These are phyloP conservation scores for Bromus sterilis DNA, from an alignment of 176 grass and related monocot genomes.

Conservation along the genomic window DNA sequence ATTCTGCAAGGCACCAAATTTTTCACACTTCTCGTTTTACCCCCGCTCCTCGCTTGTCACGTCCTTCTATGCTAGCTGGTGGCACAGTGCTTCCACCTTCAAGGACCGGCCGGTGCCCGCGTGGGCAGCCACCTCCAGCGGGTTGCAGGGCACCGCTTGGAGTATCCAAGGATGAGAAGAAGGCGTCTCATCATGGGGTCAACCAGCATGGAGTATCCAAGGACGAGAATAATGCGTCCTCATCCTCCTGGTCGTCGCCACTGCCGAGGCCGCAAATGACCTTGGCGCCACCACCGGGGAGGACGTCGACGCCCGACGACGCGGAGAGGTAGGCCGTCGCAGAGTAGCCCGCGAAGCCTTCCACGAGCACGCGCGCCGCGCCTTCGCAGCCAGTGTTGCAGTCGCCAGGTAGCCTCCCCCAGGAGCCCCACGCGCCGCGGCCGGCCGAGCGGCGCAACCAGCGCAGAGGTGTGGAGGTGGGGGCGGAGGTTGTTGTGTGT, in stretches of 20 bases:
- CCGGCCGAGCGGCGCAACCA: slow-evolving; percentile 26
- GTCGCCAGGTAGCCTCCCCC: background rate
- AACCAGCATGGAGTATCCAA: slow-evolving; percentile 41
- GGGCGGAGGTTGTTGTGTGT: no score
- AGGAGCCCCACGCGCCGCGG: slow-evolving; percentile 19
- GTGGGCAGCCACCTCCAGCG: slow-evolving; percentile 6
- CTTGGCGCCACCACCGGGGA: background rate
- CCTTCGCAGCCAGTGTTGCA: slow-evolving; percentile 3
- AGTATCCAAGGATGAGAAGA: no score
- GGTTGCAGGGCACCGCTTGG: no score
- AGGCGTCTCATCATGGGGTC: slow-evolving; percentile 43
- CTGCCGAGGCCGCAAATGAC: background rate
- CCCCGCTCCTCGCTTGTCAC: no score
- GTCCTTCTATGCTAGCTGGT: no score
- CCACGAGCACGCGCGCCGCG: slow-evolving; percentile 7
- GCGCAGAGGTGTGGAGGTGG: no score
- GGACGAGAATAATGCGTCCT: slow-evolving; percentile 19
- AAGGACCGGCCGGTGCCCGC: background rate
- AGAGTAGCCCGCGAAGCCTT: slow-evolving; percentile 59
- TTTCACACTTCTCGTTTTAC: no score
- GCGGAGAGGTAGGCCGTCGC: slow-evolving; percentile 45
- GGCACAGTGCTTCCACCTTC: slow-evolving; percentile 30
- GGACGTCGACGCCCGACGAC: slow-evolving; percentile 53
- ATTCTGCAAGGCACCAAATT: no score
- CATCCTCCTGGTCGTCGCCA: background rate